Conservation (phyloP, 2,329 filamentous ascomycete genomes). For the Hymenoscyphus infarciens region DNA sequence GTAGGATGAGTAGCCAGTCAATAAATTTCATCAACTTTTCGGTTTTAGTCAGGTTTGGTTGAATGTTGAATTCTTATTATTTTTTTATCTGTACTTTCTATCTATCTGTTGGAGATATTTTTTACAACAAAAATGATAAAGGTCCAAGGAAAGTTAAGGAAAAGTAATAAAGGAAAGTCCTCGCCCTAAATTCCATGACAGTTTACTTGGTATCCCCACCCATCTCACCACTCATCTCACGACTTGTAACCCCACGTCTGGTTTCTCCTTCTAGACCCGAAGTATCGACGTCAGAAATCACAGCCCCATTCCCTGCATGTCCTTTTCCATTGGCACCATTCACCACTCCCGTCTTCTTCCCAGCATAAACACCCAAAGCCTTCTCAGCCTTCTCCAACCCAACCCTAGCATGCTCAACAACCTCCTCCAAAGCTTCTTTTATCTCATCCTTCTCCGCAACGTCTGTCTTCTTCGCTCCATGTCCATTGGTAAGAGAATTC, state of each 20-base stretch:
- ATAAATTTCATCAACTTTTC: no score
- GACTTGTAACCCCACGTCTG: slow-evolving; percentile 35
- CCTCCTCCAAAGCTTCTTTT: background rate
- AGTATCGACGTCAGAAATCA: slow-evolving; percentile 1
- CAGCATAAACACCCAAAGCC: slow-evolving; percentile 15
- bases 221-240: slow-evolving; percentile 59
- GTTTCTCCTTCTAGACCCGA: background rate
- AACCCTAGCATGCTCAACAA: slow-evolving; percentile 5
- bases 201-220: slow-evolving; percentile 50
- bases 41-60: background rate
- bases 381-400: slow-evolving; percentile 41
- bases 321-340: background rate
- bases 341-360: background rate
- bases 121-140: background rate
- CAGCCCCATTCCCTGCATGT: slow-evolving; percentile 1
- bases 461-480: slow-evolving; percentile 39
- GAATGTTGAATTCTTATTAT: background rate
- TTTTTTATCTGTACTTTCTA: background rate
- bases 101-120: background rate
- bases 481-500: slow-evolving; percentile 8
- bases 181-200: background rate
- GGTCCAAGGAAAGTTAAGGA: background rate
- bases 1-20: no score
- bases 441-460: slow-evolving; percentile 33
- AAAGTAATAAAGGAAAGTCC: slow-evolving; percentile 3